Evolutionary conservation across 2,329 filamentous ascomycete genomes (phyloP), one percentile per base, ranked within the genome.

Genomic region (Colletotrichum liriopes): DNA sequence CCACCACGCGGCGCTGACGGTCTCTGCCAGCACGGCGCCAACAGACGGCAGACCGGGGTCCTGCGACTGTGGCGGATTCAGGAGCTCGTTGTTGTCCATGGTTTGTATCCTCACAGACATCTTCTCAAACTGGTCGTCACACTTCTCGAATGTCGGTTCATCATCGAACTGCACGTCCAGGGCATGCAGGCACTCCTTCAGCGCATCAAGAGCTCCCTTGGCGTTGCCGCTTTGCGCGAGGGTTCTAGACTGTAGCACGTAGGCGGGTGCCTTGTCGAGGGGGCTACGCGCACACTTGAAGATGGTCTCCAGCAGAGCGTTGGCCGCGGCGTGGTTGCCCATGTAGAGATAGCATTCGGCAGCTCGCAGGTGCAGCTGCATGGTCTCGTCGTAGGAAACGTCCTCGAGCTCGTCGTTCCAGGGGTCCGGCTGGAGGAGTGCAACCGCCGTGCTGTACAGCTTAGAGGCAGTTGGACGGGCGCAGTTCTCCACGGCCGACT

Each of bases 281-380:
- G 93, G 84, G 23, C 91, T 91, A 75, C 88, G 91, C 0, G 93
- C 94, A 76, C 93, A 89, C 41, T 84, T 81, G 76, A 96, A 93
- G 6, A 97, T 90, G 3, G 88, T 89, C 29, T 89, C 82, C 16
- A 98, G 87, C n/a, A 96, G 83, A 37, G 86, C 84, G 52, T 92
- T 88, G 29, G 94, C 93, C 64, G 92, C 88, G 1, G 88, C 84
- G 71, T 92, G 90, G 74, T 94, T 90, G 5, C 91, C 91, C 85
- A 95, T 92, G 77, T 93, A 94, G 77, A 95, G 90, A 76, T 94
- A 92, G 79, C 94, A 94, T 80, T 98, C 95, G 4, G 95, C 93
- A 5, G 94, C 91, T 65, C 93, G 91, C 5, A 95, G 91, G 79
- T 94, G 92, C 2, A 97, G 86, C 73, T 92, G 91, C 73, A 97